Conservation (phyloP, 306 rosid genomes). For the Phaseolus lunatus region DNA sequence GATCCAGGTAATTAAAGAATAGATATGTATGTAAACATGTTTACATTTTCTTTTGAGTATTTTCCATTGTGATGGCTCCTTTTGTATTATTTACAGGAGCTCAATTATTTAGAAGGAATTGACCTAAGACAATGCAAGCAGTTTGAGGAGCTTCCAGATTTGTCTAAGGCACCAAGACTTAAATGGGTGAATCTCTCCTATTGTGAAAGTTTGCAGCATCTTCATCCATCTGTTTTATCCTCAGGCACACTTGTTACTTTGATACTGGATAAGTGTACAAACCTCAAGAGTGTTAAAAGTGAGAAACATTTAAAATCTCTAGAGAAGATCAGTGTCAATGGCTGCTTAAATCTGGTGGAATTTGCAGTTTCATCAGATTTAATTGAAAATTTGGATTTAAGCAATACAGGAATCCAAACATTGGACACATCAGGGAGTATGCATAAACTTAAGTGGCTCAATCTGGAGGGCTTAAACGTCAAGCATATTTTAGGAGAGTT, state of each 20-base stretch:
- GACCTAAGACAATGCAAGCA: slow-evolving; percentile 15
- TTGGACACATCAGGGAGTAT: slow-evolving; percentile 20
- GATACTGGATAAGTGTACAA: slow-evolving; percentile 11
- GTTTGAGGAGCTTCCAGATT: slow-evolving; percentile 11
- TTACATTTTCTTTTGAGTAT: background rate
- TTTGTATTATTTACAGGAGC: slow-evolving; percentile 34
- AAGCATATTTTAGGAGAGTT: background rate
- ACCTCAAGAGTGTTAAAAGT: background rate
- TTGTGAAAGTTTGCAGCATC: slow-evolving; percentile 13
- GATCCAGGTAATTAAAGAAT: slow-evolving; percentile 27
- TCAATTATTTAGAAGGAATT: slow-evolving; percentile 9
- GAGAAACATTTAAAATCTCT: slow-evolving; percentile 23
- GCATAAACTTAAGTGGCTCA: background rate
- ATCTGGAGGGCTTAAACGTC: background rate
- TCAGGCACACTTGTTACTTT: background rate
- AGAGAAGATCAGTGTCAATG: background rate
- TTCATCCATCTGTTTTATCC: slow-evolving; percentile 41
- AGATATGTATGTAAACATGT: background rate
- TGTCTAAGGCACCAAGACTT: slow-evolving; percentile 34
- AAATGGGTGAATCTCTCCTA: slow-evolving; percentile 25
- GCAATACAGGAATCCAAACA: slow-evolving; percentile 34
- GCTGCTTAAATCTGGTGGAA: slow-evolving; percentile 24
- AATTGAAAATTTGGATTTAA: slow-evolving; percentile 45
- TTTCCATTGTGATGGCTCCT: background rate
- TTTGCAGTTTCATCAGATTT: slow-evolving; percentile 13